A percentile compares a stretch with the other conserved stretches of the same genome.
These are phyloP conservation scores for Naegleria lovaniensis DNA, from an alignment of 208 protist species.

Conservation along the genomic window DNA sequence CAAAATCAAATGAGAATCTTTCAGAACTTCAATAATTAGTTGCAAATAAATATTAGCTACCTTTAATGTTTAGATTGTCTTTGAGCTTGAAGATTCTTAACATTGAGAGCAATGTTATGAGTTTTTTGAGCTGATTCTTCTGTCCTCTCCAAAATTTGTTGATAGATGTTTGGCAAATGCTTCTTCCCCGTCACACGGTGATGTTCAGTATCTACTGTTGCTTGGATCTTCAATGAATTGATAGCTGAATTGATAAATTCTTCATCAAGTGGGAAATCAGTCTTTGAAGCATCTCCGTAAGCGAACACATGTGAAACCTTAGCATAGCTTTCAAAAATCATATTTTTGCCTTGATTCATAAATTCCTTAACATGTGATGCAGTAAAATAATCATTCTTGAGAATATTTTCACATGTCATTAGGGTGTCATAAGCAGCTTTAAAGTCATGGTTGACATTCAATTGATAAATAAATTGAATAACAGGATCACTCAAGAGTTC, in stretches of 20 bases:
- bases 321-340: background rate
- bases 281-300: background rate
- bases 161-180: background rate
- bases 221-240: background rate
- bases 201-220: background rate
- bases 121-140: background rate
- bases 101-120: background rate
- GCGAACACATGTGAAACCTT: background rate
- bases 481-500: background rate
- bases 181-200: background rate
- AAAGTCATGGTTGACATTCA: background rate
- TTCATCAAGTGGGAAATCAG: background rate
- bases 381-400: slow-evolving; percentile 9
- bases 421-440: background rate
- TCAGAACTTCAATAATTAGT: background rate
- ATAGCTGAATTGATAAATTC: background rate
- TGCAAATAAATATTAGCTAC: background rate
- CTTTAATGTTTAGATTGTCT: background rate
- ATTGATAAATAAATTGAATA: slow-evolving; percentile 17
- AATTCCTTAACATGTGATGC: background rate
- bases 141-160: background rate
- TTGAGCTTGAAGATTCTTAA: background rate
- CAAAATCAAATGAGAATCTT: background rate
- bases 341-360: slow-evolving; percentile 5
- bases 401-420: background rate